phyloP scores from a whole-genome alignment of 768 basidiomycete species.

The Tephrocybe sp. region DNA sequence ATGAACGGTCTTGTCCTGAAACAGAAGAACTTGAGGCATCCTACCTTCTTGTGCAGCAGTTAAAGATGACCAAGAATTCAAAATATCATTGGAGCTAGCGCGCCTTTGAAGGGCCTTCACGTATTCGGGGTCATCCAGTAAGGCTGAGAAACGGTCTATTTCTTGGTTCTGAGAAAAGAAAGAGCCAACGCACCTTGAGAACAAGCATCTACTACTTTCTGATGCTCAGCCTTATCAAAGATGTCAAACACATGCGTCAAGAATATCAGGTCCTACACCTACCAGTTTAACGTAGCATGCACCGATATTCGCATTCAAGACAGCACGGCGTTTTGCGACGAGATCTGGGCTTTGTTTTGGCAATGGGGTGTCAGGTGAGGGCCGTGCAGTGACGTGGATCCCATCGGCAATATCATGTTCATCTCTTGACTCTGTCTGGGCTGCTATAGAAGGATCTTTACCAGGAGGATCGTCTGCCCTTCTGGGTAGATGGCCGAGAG shows the following conservation, averaged over 20 bases:
- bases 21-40: neutral
- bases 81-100: slow-evolving; percentile 78
- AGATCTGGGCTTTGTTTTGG: slow-evolving; percentile 27
- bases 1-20: neutral
- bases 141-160: slow-evolving; percentile 29
- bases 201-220: slow-evolving; percentile 78
- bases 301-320: slow-evolving; percentile 83
- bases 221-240: slow-evolving; percentile 62
- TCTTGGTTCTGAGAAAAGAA: slow-evolving; percentile 1
- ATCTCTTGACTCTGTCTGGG: slow-evolving; percentile 20
- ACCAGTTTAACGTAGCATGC: slow-evolving; percentile 84
- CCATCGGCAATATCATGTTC: too few species aligned
- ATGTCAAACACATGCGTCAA: neutral
- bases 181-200: slow-evolving; percentile 54
- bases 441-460: slow-evolving; percentile 14
- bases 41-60: slow-evolving; percentile 82
- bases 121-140: slow-evolving; percentile 84
- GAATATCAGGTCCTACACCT: slow-evolving; percentile 22
- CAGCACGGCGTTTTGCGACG: slow-evolving; percentile 59
- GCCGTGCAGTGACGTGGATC: too few species aligned
- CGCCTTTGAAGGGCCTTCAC: slow-evolving; percentile 86
- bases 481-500: slow-evolving; percentile 55
- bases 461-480: slow-evolving; percentile 15
- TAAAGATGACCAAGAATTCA: slow-evolving; percentile 83
- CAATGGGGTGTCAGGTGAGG: too few species aligned